Evolutionary conservation across 352 stramenopile species (phyloP), one percentile per base, ranked within the genome.

Genomic region (Blastocystis sp.): DNA sequence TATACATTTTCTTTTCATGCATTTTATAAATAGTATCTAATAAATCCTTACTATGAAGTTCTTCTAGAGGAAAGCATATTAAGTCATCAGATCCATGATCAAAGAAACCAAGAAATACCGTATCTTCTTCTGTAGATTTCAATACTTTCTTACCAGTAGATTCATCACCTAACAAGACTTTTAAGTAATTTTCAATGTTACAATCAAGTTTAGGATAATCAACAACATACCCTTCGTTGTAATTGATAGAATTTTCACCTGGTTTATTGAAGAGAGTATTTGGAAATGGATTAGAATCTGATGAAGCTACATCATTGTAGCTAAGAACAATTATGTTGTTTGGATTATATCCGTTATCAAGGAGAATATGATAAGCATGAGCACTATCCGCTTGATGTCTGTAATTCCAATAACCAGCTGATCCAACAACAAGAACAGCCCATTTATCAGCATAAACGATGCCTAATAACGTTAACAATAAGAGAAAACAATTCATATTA

Each of bases 241-340:
- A 80, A 55, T 92, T 78, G 33, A 65, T 39, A 13, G 82, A 70
- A 2, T 77, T 68, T 5, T 71, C 65, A 24, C 52, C 57, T 16
- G 81, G 81, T 11, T 79, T 74, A 67, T 90, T 91, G 65, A 81
- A 91, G 0, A 90, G 69, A 70, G 83, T 69, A 1, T 80, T 81
- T 0, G 76, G 76, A 62, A 83, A 84, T 23, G 82, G 81, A 45
- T 90, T 91, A 25, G 72, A 58, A n/a, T 72, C 37, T 66, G 76
- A 72, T 55, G 66, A 67, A 0, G 80, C 80, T n/a, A 82, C 77
- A 64, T 91, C 82, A 66, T 89, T 79, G 70, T 84, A 87, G 77
- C 83, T 88, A 80, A 91, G 86, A 33, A 88, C 75, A 54, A 91
- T 75, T 30, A 90, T 80, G 55, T 86, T 82, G 44, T 86, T 77